A percentile compares a stretch with the other conserved stretches of the same genome.
phyloP scores from a whole-genome alignment of 2,329 filamentous ascomycete genomes.

The Penicillium sp. region DNA sequence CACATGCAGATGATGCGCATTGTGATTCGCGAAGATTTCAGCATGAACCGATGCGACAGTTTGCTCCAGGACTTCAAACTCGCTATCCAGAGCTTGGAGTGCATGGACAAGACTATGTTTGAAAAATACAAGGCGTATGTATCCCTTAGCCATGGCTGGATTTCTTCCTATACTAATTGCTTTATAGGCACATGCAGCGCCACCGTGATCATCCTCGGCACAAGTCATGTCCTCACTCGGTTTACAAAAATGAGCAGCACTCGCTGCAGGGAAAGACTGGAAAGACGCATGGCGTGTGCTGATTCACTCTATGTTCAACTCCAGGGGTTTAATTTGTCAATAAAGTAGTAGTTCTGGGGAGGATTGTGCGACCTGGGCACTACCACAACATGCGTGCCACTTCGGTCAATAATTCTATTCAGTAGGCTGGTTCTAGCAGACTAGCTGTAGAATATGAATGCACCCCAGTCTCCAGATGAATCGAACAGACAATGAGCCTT shows the following conservation, averaged over 20 bases:
- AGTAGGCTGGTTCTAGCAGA: neutral
- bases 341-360: neutral
- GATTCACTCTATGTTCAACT: neutral
- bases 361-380: too few species aligned
- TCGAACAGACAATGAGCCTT: too few species aligned
- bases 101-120: constrained; percentile 69
- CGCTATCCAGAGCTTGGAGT: constrained; percentile 65
- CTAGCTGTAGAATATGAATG: neutral
- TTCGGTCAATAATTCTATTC: neutral
- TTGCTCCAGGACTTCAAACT: constrained; percentile 76
- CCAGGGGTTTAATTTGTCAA: too few species aligned
- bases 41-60: constrained; percentile 72
- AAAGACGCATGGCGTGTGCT: constrained; percentile 87
- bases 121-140: constrained; percentile 64
- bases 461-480: too few species aligned
- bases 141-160: neutral
- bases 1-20: constrained; percentile 86
- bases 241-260: constrained; percentile 71
- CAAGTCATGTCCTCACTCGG: constrained; percentile 46
- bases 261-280: constrained; percentile 84
- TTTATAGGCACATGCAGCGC: constrained; percentile 49
- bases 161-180: neutral
- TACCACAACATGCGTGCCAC: too few species aligned
- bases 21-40: constrained; percentile 91
- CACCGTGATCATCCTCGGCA: constrained; percentile 55